A percentile compares a stretch with the other conserved stretches of the same genome.
phyloP scores from a whole-genome alignment of 2,329 filamentous ascomycete species.

The Ceratocystis papillata region DNA sequence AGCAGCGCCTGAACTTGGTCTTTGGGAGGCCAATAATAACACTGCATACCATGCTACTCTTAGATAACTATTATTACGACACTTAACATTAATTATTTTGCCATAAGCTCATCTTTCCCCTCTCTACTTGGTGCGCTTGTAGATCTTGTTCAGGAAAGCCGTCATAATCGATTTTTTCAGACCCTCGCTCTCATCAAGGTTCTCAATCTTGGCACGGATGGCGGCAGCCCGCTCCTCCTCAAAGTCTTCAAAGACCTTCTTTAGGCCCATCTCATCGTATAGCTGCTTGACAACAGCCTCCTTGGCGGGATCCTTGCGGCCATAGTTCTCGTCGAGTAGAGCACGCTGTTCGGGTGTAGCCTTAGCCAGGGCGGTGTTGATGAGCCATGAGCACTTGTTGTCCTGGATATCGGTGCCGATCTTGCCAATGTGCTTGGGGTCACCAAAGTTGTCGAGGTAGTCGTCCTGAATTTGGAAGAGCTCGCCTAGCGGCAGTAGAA shows the following conservation, averaged over 20 bases:
- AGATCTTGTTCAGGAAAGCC: slow-evolving; percentile 87
- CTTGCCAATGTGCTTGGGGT: slow-evolving; percentile 89
- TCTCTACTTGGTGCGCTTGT: slow-evolving; percentile 85
- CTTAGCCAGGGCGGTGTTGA: slow-evolving; percentile 82
- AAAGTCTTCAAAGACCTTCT: slow-evolving; percentile 74
- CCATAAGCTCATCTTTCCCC: no score
- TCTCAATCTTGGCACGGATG: slow-evolving; percentile 61
- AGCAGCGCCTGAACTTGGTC: no score
- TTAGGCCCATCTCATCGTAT: slow-evolving; percentile 73
- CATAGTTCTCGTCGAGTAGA: slow-evolving; percentile 85
- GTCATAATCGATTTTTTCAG: slow-evolving; percentile 87
- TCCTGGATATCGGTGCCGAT: slow-evolving; percentile 98
- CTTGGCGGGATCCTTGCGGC: slow-evolving; percentile 71
- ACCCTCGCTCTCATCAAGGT: slow-evolving; percentile 75
- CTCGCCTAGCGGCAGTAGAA: slow-evolving; percentile 92
- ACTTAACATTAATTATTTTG: no score
- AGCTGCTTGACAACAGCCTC: slow-evolving; percentile 83
- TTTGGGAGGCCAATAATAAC: no score
- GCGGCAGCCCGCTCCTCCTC: slow-evolving; percentile 80
- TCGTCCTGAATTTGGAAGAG: slow-evolving; percentile 99
- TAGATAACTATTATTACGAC: no score
- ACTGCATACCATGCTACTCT: no score
- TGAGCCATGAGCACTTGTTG: slow-evolving; percentile 98
- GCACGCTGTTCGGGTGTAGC: slow-evolving; percentile 76
- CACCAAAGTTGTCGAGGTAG: slow-evolving; percentile 95